phyloP scores from a whole-genome alignment of 1,284 basidiomycete genomes.

The Tilletia setariae region DNA sequence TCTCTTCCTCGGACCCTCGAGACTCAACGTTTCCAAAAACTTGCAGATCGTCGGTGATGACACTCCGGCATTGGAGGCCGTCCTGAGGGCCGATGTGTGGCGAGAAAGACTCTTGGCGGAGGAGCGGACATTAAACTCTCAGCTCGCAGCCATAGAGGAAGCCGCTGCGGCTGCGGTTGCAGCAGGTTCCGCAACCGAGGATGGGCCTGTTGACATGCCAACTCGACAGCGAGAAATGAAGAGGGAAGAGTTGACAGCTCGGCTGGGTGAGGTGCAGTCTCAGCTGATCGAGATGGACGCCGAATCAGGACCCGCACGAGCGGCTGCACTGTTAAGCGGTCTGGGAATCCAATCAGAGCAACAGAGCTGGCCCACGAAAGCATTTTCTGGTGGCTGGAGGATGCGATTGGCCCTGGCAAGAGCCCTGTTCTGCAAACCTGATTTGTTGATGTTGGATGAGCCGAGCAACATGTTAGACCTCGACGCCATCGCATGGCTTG shows the following conservation, averaged over 20 bases:
- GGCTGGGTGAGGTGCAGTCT: constrained; percentile 87
- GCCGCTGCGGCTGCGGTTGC: constrained; percentile 34
- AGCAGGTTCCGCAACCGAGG: constrained; percentile 29
- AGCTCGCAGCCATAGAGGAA: constrained; percentile 47
- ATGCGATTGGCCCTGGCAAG: constrained; percentile 99
- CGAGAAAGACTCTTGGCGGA: constrained; percentile 48
- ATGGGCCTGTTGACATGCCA: constrained; percentile 44
- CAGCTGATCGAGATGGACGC: constrained; percentile 95
- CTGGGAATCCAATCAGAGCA: constrained; percentile 87
- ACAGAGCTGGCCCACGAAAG: constrained; percentile 63
- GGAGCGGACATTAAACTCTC: constrained; percentile 39
- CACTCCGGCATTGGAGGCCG: constrained; percentile 84
- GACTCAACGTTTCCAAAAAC: background rate
- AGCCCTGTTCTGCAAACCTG: constrained; percentile 83
- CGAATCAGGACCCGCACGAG: constrained; percentile 88
- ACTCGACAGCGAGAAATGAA: constrained; percentile 53
- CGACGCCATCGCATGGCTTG: constrained; percentile 58
- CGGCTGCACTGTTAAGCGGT: constrained; percentile 82
- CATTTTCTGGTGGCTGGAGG: constrained; percentile 98
- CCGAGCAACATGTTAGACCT: constrained; percentile 84
- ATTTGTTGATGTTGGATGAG: constrained; percentile 49
- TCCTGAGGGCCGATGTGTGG: constrained; percentile 66
- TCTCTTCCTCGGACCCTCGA: background rate
- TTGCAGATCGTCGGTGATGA: constrained; percentile 69
- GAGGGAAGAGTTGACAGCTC: constrained; percentile 73